Percentiles rank a stretch among this genome's conserved stretches.
Evolutionary conservation across 2,329 filamentous ascomycete species (phyloP).

Genomic region (Aspergillus hortae): DNA sequence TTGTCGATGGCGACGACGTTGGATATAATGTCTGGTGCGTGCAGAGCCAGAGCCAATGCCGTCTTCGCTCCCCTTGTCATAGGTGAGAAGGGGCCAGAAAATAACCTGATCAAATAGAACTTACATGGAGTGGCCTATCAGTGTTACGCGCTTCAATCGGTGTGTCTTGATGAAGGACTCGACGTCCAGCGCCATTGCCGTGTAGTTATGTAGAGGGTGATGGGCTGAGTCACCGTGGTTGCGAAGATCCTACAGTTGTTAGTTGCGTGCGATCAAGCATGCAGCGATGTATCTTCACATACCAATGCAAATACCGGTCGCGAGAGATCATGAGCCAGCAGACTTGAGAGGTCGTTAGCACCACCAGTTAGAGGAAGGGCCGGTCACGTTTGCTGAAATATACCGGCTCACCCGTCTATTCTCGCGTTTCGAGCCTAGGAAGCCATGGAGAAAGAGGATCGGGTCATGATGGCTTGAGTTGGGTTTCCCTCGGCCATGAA

Average conservation of each 20-base stretch:
- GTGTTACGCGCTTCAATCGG: slow-evolving; percentile 6
- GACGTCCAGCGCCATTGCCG: slow-evolving; percentile 22
- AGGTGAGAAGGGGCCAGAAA: background rate
- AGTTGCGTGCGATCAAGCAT: background rate
- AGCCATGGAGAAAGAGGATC: slow-evolving; percentile 81
- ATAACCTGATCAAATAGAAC: background rate
- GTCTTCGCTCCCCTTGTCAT: slow-evolving; percentile 13
- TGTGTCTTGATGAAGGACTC: slow-evolving; percentile 18
- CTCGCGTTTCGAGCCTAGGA: slow-evolving; percentile 89
- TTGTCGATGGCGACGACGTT: slow-evolving; percentile 22
- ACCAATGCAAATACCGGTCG: slow-evolving; percentile 4
- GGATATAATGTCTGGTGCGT: slow-evolving; percentile 15
- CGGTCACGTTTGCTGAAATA: slow-evolving; percentile 25
- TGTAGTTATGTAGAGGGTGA: slow-evolving; percentile 21
- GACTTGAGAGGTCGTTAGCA: slow-evolving; percentile 11
- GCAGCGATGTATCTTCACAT: background rate
- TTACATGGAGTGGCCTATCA: slow-evolving; percentile 10
- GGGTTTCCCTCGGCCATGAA: background rate
- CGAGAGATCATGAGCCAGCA: slow-evolving; percentile 5
- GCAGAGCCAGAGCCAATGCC: slow-evolving; percentile 18
- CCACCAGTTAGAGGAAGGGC: background rate
- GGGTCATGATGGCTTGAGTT: slow-evolving; percentile 33
- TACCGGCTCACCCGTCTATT: slow-evolving; percentile 91
- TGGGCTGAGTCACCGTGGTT: slow-evolving; percentile 92
- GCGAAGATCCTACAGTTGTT: slow-evolving; percentile 64